Conservation (phyloP, 2,329 filamentous ascomycete species). For the Bipolaris oryzae region DNA sequence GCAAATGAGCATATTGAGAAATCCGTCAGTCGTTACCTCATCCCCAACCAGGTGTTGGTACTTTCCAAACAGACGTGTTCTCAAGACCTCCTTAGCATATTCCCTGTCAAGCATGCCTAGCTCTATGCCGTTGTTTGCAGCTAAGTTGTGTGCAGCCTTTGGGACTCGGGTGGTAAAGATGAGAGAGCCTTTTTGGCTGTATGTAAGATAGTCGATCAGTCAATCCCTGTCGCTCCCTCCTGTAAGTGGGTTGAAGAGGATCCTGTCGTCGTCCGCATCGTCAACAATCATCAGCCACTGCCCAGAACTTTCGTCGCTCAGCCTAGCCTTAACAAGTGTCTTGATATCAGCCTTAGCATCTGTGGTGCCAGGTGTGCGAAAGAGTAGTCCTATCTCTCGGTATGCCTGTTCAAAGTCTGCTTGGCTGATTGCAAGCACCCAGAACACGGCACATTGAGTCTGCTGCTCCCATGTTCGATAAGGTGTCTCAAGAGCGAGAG, state of each 20-base stretch:
- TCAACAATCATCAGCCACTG: not conserved
- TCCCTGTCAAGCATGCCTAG: not conserved
- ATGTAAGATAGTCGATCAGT: not conserved
- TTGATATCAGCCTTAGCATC: not conserved
- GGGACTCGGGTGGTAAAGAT: not conserved
- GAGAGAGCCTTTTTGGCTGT: constrained; percentile 1
- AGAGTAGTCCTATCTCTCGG: not conserved
- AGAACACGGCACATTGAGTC: not conserved
- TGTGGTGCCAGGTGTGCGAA: not conserved
- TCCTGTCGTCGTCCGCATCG: not conserved
- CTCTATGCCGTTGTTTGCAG: not conserved
- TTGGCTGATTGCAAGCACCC: not conserved
- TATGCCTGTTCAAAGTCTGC: not conserved
- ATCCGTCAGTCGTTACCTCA: not conserved
- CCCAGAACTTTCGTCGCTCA: not conserved
- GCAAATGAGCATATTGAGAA: not conserved
- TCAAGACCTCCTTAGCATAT: not conserved
- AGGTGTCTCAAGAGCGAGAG: not conserved
- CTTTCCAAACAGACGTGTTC: not conserved
- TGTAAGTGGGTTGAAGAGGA: not conserved
- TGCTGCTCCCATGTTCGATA: not conserved
- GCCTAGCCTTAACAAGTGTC: not conserved
- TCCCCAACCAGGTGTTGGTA: not conserved
- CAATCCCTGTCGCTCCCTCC: not conserved
- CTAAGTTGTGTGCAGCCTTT: not conserved